Evolutionary conservation across 306 rosid genomes (phyloP).

Genomic region (Parietaria judaica): DNA sequence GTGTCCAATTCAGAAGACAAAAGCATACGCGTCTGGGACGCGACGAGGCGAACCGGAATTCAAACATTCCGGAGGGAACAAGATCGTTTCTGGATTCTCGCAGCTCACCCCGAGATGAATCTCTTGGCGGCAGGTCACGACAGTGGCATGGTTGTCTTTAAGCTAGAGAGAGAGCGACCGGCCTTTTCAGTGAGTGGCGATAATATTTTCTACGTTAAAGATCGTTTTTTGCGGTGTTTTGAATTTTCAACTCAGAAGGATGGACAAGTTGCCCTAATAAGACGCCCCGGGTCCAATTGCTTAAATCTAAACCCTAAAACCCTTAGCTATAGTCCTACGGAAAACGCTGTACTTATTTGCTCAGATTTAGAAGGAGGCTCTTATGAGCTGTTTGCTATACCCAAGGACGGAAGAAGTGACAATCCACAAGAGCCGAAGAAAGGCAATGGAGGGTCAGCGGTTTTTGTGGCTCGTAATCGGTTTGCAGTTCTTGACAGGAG

Average conservation of each 20-base stretch:
- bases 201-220: conserved; percentile 64
- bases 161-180: conserved; percentile 90
- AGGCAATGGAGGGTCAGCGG: conserved; percentile 89
- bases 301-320: conserved; percentile 86
- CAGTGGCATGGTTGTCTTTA: conserved; percentile 93
- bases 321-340: conserved; percentile 73
- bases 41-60: conserved; percentile 80
- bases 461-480: conserved; percentile 85
- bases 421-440: conserved; percentile 72
- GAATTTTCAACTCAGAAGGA: conserved; percentile 80
- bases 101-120: conserved; percentile 96
- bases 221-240: conserved; percentile 72
- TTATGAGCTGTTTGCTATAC: conserved; percentile 73
- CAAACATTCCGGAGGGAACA: conserved; percentile 97
- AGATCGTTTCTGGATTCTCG: conserved; percentile 95
- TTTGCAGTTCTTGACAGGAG: conserved; percentile 85
- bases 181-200: conserved; percentile 84
- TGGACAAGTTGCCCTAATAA: conserved; percentile 69
- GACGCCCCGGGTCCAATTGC: conserved; percentile 71
- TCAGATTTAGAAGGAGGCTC: conserved; percentile 88
- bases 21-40: conserved; percentile 97
- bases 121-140: conserved; percentile 97
- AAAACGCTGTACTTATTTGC: conserved; percentile 83
- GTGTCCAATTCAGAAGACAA: conserved; percentile 96
- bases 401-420: conserved; percentile 79